Evolutionary conservation across 352 stramenopile species (phyloP).

Genomic region (Globisporangium nunn): DNA sequence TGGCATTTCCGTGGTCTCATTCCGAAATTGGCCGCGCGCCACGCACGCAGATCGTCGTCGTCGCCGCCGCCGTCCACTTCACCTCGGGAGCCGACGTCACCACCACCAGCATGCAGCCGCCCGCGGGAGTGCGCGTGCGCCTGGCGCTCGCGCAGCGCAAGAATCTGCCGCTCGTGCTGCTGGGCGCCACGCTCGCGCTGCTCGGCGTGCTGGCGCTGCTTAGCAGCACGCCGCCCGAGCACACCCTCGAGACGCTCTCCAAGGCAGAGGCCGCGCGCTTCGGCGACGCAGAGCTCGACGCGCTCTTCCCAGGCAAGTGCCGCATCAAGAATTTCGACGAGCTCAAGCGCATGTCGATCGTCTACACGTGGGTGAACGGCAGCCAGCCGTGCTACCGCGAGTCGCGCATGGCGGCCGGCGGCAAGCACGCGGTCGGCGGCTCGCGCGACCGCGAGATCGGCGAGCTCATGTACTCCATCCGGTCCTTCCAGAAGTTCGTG

Average conservation of each 20-base stretch:
- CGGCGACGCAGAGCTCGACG: conserved; percentile 35
- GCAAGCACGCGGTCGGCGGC: conserved; percentile 63
- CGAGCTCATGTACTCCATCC: conserved; percentile 86
- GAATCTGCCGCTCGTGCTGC: conserved; percentile 49
- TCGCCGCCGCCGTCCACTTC: not conserved
- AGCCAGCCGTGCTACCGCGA: conserved; percentile 82
- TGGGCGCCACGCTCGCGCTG: conserved; percentile 28
- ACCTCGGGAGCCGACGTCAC: not conserved
- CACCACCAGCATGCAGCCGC: conserved; percentile 40
- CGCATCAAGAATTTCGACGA: conserved; percentile 84
- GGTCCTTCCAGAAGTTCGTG: conserved; percentile 78
- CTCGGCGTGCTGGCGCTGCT: conserved; percentile 42
- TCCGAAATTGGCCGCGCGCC: conserved; percentile 3
- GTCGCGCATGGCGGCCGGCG: conserved; percentile 49
- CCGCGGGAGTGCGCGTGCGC: conserved; percentile 54
- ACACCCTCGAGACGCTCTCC: conserved; percentile 26
- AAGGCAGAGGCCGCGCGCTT: conserved; percentile 25
- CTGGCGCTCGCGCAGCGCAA: conserved; percentile 56
- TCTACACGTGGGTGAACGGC: conserved; percentile 89
- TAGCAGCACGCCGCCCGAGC: conserved; percentile 21
- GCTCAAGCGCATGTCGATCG: conserved; percentile 80
- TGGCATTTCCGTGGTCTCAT: not conserved
- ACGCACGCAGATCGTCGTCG: not conserved
- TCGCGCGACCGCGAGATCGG: conserved; percentile 84
- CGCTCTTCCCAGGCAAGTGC: conserved; percentile 69